Base-by-base conservation (phyloP, 2,329 filamentous ascomycete genomes). In the Neofusicoccum kwambonambiense region DNA sequence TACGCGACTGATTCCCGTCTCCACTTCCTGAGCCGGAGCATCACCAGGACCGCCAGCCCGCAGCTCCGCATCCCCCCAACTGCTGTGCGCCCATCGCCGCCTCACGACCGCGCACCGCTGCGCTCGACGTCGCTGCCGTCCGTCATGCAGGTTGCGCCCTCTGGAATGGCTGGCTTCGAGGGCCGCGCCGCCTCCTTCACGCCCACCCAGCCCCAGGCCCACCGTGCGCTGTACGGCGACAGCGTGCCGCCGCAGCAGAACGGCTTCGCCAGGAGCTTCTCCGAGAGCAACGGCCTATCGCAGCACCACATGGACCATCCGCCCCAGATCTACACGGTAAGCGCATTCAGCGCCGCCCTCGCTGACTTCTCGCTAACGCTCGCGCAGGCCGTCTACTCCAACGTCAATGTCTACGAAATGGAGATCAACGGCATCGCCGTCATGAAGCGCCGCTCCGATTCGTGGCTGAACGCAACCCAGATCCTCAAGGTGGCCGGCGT, bases 391-490 rank as follows among this genome's bases (percentile, higher is more conserved):
- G 91, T 96, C 45, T 98, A 98, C 77, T 98, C 94, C 7, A 93
- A 93, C 70, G 92, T 98, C 51, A 90, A 94, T 67, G 95, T 99
- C 15, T 99, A 98, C 81, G 95, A 99, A 79, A 97, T 98, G 93
- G 93, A 97, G 77, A 91, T 98, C 67, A 96, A 97, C 76, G 87
- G 87, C 51, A 84, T 99, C 69, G 92, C 93, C 27, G 93, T 98
- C 58, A 99, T 99, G 95, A 92, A 95, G 76, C 89, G 95, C 65
- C 90, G 95, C 69, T 90, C 91, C 70, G 95, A 99, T 78, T 94
- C 92, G 69, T 98, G 94, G 92, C 84, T 99, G 69, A 99, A 99
- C 80, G 95, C 95, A 61, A 99, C 95, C 0, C 95, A 99, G 78
- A 98, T 99, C 69, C 86, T 99, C 69, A 99, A 99, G 75, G 93